A percentile compares a stretch with the other conserved stretches of the same genome.
Conservation (phyloP, 208 protist species). For the Novymonas esmeraldas region DNA sequence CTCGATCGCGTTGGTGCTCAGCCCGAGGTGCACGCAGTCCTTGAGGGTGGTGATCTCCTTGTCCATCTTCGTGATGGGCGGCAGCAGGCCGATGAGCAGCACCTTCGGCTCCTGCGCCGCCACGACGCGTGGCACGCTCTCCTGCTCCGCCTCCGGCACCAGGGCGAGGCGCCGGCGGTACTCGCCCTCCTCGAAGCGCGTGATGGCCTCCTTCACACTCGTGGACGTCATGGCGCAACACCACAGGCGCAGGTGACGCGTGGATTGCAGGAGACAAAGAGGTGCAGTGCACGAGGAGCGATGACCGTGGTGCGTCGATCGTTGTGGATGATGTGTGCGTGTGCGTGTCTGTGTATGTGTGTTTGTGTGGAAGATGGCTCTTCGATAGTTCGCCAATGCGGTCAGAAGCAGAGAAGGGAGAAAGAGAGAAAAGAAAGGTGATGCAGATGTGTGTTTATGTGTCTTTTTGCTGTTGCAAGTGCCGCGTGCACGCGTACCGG, state of each 20-base stretch:
- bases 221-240: no score
- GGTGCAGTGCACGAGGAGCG: no score
- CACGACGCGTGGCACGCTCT: conserved; percentile 62
- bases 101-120: conserved; percentile 83
- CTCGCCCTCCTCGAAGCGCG: conserved; percentile 79
- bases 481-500: no score
- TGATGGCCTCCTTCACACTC: conserved; percentile 83
- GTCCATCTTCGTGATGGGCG: conserved; percentile 95
- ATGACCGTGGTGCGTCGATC: no score
- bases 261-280: no score
- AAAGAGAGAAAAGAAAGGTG: background rate
- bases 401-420: background rate
- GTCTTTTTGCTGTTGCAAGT: no score
- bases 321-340: background rate
- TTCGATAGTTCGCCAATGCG: background rate
- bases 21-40: conserved; percentile 89
- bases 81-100: conserved; percentile 88
- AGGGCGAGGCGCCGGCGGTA: conserved; percentile 50
- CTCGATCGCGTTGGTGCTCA: conserved; percentile 95
- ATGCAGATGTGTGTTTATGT: no score
- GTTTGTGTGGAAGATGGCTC: background rate
- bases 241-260: no score
- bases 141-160: conserved; percentile 58
- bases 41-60: conserved; percentile 87
- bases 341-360: background rate